phyloP scores from a whole-genome alignment of 2,329 filamentous ascomycete genomes.

The Gyromitra esculenta region DNA sequence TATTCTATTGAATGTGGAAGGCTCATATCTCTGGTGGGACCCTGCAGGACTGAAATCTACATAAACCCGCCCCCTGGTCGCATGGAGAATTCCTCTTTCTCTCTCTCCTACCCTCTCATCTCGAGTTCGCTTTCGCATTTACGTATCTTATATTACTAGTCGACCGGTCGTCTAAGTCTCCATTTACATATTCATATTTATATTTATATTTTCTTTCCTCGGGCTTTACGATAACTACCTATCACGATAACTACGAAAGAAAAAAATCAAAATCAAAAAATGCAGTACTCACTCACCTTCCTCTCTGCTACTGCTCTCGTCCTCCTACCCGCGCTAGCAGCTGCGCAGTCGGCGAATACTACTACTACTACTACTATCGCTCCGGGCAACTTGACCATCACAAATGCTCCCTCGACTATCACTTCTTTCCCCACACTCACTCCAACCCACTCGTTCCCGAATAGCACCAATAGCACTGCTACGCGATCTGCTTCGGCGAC shows the following conservation, averaged over 20 bases:
- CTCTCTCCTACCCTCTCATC: not conserved
- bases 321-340: constrained; percentile 22
- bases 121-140: constrained; percentile 9
- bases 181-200: not conserved
- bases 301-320: constrained; percentile 19
- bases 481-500: not conserved
- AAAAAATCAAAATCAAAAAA: constrained; percentile 12
- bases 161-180: constrained; percentile 1
- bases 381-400: constrained; percentile 22
- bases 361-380: not conserved
- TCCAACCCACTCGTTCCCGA: constrained; percentile 13
- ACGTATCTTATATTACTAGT: not conserved
- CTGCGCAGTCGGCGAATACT: constrained; percentile 2
- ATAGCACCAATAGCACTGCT: constrained; percentile 12
- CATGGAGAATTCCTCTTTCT: constrained; percentile 2
- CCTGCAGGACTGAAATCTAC: constrained; percentile 13
- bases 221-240: constrained; percentile 7
- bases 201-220: no score
- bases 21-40: constrained; percentile 21
- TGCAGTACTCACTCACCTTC: constrained; percentile 40
- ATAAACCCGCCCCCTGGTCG: constrained; percentile 35
- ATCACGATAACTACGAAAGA: not conserved
- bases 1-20: constrained; percentile 3
- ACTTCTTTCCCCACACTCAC: constrained; percentile 19
- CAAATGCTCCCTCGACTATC: not conserved